A percentile compares a stretch with the other conserved stretches of the same genome.
Evolutionary conservation across 2,329 filamentous ascomycete genomes (phyloP).

Genomic region (Botrytis medusae): DNA sequence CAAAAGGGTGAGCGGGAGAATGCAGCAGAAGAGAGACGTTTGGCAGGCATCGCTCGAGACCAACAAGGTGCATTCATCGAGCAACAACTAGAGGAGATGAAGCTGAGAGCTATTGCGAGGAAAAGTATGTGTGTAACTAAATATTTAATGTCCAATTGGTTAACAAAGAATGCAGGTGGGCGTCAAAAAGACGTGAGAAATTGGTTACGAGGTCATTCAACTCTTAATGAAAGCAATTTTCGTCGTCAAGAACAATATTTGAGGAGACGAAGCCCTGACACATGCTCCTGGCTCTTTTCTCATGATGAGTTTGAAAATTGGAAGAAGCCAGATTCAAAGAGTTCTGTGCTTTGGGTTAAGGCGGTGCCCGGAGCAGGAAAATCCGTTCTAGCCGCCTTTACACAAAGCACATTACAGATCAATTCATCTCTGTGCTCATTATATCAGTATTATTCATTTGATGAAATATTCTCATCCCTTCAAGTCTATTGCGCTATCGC

Average conservation of each 20-base stretch:
- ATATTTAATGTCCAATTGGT: not conserved
- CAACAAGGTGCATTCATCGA: conserved; percentile 13
- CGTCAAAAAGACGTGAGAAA: conserved; percentile 15
- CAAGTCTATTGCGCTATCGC: conserved; percentile 13
- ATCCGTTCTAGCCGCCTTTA: not conserved
- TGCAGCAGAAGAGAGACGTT: conserved; percentile 11
- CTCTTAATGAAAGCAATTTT: conserved; percentile 2
- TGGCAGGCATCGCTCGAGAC: conserved; percentile 10
- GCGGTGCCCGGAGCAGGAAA: conserved; percentile 7
- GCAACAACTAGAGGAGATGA: conserved; percentile 8
- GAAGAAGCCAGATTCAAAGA: not conserved
- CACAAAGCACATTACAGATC: not conserved
- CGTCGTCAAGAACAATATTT: not conserved
- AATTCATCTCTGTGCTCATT: not conserved
- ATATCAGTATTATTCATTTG: conserved; percentile 15
- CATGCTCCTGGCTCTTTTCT: conserved; percentile 12
- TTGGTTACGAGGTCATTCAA: conserved; percentile 9
- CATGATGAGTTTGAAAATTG: not conserved
- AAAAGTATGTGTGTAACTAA: not conserved
- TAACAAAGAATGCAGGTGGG: not conserved
- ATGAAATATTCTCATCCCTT: conserved; percentile 9
- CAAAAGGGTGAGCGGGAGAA: conserved; percentile 7
- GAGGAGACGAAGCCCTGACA: conserved; percentile 6
- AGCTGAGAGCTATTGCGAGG: conserved; percentile 5
- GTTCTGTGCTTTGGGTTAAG: conserved; percentile 6